Base-by-base conservation (phyloP, 1,284 basidiomycete species). In the Phellinidium pouzarii region DNA sequence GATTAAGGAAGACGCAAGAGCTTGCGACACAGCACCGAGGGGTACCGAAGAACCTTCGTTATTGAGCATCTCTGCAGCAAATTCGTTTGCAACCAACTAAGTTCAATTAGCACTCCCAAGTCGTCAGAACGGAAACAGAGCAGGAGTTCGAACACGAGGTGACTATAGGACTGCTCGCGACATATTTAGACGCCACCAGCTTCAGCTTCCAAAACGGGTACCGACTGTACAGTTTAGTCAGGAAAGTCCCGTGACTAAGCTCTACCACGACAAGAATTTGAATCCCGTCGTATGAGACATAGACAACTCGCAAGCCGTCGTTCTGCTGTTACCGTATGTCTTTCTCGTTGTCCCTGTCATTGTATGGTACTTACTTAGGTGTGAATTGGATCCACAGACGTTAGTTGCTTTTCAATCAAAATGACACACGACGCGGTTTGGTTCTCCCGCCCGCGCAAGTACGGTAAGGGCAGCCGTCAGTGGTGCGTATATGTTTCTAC, bases 371-470 rank as follows among this genome's bases (percentile, higher is more conserved):
- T n/a, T n/a, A n/a, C n/a, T n/a, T n/a, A n/a, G n/a, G n/a, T n/a
- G n/a, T n/a, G n/a, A n/a, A n/a, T n/a, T n/a, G n/a, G n/a, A n/a
- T n/a, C n/a, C n/a, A n/a, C n/a, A n/a, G n/a, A n/a, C n/a, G n/a
- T n/a, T n/a, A n/a, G n/a, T n/a, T n/a, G n/a, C n/a, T n/a, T n/a
- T n/a, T n/a, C n/a, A n/a, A n/a, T n/a, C 37, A 84, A 79, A 78
- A 90, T 90, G 87, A 91, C 90, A 61, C 89, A 92, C 86, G 87
- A 90, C 79, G 84, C 87, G 61, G 80, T 92, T 71, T 92, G 89
- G 88, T 91, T 91, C 74, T 91, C 87, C 71, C 88, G 89, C 69
- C 94, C 93, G 62, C 84, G 92, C 71, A 94, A 90, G 74, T 96
- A 70, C 78, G 93, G 94, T 71, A 96, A 95, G 78, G 93, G 93